These are phyloP conservation scores for Colletotrichum lini DNA, from an alignment of 2,329 filamentous ascomycete genomes.

Conservation along the genomic window DNA sequence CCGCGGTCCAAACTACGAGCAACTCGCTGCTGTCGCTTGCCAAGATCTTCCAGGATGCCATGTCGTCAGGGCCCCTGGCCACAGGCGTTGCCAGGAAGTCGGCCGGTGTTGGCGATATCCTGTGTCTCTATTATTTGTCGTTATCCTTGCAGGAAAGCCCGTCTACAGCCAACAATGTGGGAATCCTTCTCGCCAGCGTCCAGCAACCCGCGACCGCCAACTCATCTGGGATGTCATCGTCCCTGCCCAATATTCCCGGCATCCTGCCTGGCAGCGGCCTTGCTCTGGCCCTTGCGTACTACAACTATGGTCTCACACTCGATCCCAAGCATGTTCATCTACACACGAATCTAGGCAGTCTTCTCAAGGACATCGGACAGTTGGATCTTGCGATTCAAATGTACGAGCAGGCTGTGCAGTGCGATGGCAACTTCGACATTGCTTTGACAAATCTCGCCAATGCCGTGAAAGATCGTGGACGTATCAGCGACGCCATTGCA, in stretches of 20 bases:
- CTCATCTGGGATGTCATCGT: slow-evolving; percentile 34
- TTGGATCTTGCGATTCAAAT: slow-evolving; percentile 92
- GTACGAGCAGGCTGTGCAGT: slow-evolving; percentile 95
- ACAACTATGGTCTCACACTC: slow-evolving; percentile 91
- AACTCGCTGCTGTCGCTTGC: slow-evolving; percentile 95
- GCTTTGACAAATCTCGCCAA: slow-evolving; percentile 97
- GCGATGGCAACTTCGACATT: slow-evolving; percentile 96
- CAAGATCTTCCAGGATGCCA: slow-evolving; percentile 97
- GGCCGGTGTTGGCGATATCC: slow-evolving; percentile 89
- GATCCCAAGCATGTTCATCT: slow-evolving; percentile 94
- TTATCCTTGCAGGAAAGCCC: slow-evolving; percentile 95
- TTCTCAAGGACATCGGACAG: slow-evolving; percentile 96
- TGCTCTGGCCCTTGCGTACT: slow-evolving; percentile 90
- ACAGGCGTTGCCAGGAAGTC: slow-evolving; percentile 71
- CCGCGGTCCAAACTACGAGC: slow-evolving; percentile 92
- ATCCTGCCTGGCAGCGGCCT: slow-evolving; percentile 89
- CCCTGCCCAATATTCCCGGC: slow-evolving; percentile 75
- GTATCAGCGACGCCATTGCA: slow-evolving; percentile 89
- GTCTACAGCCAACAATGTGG: slow-evolving; percentile 98
- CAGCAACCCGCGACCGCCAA: slow-evolving; percentile 72
- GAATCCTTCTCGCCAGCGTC: slow-evolving; percentile 94
- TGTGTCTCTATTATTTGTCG: slow-evolving; percentile 95
- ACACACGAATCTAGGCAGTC: slow-evolving; percentile 94
- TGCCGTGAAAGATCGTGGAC: slow-evolving; percentile 95
- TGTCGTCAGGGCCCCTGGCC: slow-evolving; percentile 79